Evolutionary conservation across 192 early-diverging fungal genomes (phyloP), one percentile per base, ranked within the genome.

Genomic region (Phlyctochytrium arcticum): DNA sequence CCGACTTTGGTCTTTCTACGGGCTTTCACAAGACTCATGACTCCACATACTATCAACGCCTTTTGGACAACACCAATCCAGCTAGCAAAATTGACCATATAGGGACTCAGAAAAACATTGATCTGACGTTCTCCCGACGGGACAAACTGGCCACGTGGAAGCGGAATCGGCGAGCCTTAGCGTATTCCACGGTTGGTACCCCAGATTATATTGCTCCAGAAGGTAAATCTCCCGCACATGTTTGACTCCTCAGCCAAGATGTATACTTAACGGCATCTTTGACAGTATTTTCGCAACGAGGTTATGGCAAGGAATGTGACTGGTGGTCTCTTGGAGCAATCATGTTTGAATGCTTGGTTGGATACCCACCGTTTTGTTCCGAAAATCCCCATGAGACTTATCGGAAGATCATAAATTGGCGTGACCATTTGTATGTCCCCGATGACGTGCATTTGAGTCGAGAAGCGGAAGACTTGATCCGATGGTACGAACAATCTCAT

Each of bases 301-400:
- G 96, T 6, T 99, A 99, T 79, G 88, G 90, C 57, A 89, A 93
- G 70, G 92, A 96, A 54, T 98, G 96, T 72, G 98, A 99, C 80
- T 99, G 93, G 92, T 99, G 98, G 98, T 95, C 94, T 6, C 71
- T 99, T 27, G 98, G 98, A 27, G 94, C 95, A 5, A 98, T 99
- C 68, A 97, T 99, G 91, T 99, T 92, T 79, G 98, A 99, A 71
- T 97, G 96, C 65, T 78, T 99, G 64, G 89, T 93, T 36, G 98
- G 97, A 19, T 98, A 96, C 65, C 96, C 96, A 42, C 96, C 98
- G 5, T 99, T 99, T 71, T 96, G 93, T 72, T 89, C 88, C 49
- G 96, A 98, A 48, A 90, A 89, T 72, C 84, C 92, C 27, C 92
- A 95, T 58, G 98, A 98, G 58, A 98, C 95, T 0, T 98, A 98